These are phyloP conservation scores for Pleoardoris graminearum DNA, from an alignment of 2,329 filamentous ascomycete genomes.

Conservation along the genomic window DNA sequence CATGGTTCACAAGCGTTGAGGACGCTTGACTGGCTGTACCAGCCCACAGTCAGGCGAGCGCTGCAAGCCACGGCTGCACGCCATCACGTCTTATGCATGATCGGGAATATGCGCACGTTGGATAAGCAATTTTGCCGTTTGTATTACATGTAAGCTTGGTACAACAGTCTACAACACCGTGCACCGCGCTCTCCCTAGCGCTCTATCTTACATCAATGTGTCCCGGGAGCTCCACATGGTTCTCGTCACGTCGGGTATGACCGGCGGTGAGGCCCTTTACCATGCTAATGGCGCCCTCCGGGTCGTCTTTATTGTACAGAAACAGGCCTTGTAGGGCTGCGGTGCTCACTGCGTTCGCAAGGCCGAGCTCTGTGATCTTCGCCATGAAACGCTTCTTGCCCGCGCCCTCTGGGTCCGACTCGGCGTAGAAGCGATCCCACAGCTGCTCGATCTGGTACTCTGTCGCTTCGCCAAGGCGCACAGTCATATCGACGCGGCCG, in stretches of 20 bases:
- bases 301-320: slow-evolving; percentile 89
- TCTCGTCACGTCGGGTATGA: slow-evolving; percentile 24
- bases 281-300: slow-evolving; percentile 83
- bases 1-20: neutral
- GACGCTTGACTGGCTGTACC: neutral
- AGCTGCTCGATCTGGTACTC: slow-evolving; percentile 81
- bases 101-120: neutral
- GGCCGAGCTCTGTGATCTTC: slow-evolving; percentile 68
- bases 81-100: slow-evolving; percentile 3
- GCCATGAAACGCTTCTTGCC: slow-evolving; percentile 71
- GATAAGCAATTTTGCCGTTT: neutral
- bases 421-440: slow-evolving; percentile 94
- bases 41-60: slow-evolving; percentile 1
- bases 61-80: slow-evolving; percentile 9
- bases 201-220: slow-evolving; percentile 35
- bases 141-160: slow-evolving; percentile 8
- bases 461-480: slow-evolving; percentile 85
- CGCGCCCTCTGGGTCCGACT: slow-evolving; percentile 67
- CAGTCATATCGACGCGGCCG: slow-evolving; percentile 90
- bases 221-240: slow-evolving; percentile 35
- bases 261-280: slow-evolving; percentile 62
- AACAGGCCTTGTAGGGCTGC: slow-evolving; percentile 94
- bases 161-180: slow-evolving; percentile 12
- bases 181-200: slow-evolving; percentile 9
- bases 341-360: slow-evolving; percentile 77